Evolutionary conservation across 306 rosid species (phyloP), one percentile per base, ranked within the genome.

Genomic region (Cucumis cinereus): DNA sequence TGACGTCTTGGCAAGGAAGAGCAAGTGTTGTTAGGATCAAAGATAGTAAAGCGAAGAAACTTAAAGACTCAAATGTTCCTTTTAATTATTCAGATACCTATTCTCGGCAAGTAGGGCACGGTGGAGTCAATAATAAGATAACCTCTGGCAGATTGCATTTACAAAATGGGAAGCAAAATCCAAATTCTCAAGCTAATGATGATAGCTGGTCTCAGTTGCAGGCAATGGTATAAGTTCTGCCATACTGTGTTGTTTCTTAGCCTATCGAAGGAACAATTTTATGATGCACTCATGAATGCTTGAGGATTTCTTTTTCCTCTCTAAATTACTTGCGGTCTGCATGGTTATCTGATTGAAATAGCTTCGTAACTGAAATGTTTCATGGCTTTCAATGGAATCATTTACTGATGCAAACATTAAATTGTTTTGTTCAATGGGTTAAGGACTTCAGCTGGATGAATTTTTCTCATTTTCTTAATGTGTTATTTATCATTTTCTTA

Each of bases 1-100:
- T 89, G 77, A 55, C 75, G 26, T 81, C 90, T 68, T 82, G 87
- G 77, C 87, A 89, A 69, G 95, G 84, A 68, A 78, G 72, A 74
- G 76, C 86, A 60, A 84, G 45, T n/a, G 12, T 82, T 78, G 67
- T 78, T 77, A 40, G 55, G 41, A 80, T 87, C 85, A 92, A 67
- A 82, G 84, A 82, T 82, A 74, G 67, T 45, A 92, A 84, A 73
- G 79, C 71, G 66, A 84, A 79, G 83, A 80, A 38, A 77, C 81
- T 80, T 74, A 85, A 83, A 73, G 89, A 83, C 77, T 78, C 85
- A 52, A 79, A 79, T 69, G 28, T 62, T 43, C 82, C 81, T 70
- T 82, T 86, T 76, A 87, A 84, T 61, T 82, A 82, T 58, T 71
- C 78, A 55, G 81, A 84, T 84, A 77, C 64, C 28, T 76, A 47